Conservation (phyloP, 352 stramenopile species). For the Globisporangium cederbergense region DNA sequence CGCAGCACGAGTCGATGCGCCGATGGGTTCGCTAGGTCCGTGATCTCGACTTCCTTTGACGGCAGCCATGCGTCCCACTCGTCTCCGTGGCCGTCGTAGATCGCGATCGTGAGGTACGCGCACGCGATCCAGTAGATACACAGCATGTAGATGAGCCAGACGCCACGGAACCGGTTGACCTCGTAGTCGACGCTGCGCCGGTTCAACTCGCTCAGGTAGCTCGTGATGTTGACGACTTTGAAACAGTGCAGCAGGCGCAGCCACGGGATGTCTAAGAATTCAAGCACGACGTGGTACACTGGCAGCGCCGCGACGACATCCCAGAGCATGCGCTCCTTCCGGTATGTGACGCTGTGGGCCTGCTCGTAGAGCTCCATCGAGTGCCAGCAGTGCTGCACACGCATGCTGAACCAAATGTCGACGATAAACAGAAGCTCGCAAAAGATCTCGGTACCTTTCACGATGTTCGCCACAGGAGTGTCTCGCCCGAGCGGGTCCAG, state of each 20-base stretch:
- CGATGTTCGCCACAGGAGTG: conserved; percentile 9
- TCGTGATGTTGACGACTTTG: conserved; percentile 50
- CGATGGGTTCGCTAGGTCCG: conserved; percentile 22
- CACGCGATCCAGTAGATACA: conserved; percentile 58
- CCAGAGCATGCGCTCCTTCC: conserved; percentile 38
- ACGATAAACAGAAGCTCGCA: conserved; percentile 43
- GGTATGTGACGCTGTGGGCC: conserved; percentile 29
- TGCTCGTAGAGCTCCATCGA: conserved; percentile 61
- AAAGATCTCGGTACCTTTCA: conserved; percentile 22
- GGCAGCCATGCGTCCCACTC: conserved; percentile 54
- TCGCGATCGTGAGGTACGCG: conserved; percentile 42
- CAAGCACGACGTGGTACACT: conserved; percentile 35
- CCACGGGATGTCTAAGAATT: conserved; percentile 29
- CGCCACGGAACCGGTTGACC: conserved; percentile 39
- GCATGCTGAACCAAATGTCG: conserved; percentile 53
- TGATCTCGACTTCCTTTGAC: conserved; percentile 24
- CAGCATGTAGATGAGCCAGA: conserved; percentile 49
- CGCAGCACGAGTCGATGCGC: conserved; percentile 28
- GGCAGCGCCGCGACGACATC: conserved; percentile 37
- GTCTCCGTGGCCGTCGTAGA: conserved; percentile 29
- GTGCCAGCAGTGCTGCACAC: conserved; percentile 25
- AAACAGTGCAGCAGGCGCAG: conserved; percentile 36
- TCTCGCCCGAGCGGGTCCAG: conserved; percentile 33
- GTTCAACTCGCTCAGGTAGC: conserved; percentile 57
- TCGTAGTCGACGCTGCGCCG: conserved; percentile 52